Percentiles rank a stretch among this genome's conserved stretches.
These are phyloP conservation scores for Cotoneaster glaucophyllus DNA, from an alignment of 306 rosid genomes.

Conservation along the genomic window DNA sequence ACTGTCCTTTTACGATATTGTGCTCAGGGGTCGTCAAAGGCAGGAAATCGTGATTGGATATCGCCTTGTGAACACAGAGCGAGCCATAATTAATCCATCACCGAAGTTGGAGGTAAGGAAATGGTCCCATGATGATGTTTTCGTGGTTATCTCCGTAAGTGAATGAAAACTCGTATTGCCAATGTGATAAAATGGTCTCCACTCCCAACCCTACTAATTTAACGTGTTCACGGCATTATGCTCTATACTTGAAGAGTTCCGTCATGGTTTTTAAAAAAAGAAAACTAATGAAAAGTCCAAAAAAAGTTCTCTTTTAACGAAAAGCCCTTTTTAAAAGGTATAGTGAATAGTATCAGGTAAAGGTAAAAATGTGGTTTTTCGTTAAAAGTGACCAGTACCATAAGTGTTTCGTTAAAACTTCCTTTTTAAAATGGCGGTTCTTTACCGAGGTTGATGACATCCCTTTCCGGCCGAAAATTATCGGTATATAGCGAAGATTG, in stretches of 20 bases:
- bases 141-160: conserved; percentile 61
- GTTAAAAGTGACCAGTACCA: no score
- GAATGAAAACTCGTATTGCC: conserved; percentile 26
- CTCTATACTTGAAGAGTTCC: not conserved
- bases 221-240: not conserved
- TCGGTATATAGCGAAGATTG: not conserved
- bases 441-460: not conserved
- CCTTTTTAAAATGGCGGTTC: no score
- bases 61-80: conserved; percentile 54
- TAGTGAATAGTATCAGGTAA: no score
- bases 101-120: conserved; percentile 53
- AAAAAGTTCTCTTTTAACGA: no score
- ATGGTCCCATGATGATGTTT: conserved; percentile 87
- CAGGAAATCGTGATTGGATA: conserved; percentile 81
- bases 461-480: conserved; percentile 9
- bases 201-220: not conserved
- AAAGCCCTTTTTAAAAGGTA: no score
- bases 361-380: no score
- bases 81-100: conserved; percentile 79
- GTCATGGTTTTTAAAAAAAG: not conserved
- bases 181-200: not conserved
- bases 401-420: no score
- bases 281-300: no score
- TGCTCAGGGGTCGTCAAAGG: conserved; percentile 83
- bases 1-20: conserved; percentile 71